A percentile compares a stretch with the other conserved stretches of the same genome.
Evolutionary conservation across 306 rosid genomes (phyloP).

Genomic region (Cicer yamashitae): DNA sequence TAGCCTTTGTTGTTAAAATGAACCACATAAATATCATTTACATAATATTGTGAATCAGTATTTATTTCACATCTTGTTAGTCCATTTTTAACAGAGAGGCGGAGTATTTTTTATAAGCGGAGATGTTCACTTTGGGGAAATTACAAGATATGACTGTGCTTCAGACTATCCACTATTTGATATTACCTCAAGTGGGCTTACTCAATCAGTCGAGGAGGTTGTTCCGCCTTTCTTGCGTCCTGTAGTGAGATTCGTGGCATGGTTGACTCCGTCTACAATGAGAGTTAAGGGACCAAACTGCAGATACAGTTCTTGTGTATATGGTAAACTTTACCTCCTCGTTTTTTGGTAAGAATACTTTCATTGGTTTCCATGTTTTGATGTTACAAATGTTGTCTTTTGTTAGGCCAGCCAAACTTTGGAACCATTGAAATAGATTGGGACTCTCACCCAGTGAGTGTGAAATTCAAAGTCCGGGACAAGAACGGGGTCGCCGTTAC

Average conservation of each 20-base stretch:
- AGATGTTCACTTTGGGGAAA: constrained; percentile 92
- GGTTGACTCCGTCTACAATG: constrained; percentile 76
- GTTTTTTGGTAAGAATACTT: neutral
- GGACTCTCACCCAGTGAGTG: constrained; percentile 61
- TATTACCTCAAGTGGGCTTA: constrained; percentile 79
- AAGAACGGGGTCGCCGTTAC: constrained; percentile 54
- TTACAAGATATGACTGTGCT: constrained; percentile 79
- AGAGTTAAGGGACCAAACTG: constrained; percentile 69
- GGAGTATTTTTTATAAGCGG: constrained; percentile 83
- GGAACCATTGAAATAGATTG: constrained; percentile 81
- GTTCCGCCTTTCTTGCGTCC: constrained; percentile 59
- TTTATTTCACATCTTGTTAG: constrained; percentile 39
- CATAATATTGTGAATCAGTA: constrained; percentile 13
- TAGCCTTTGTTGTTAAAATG: constrained; percentile 27
- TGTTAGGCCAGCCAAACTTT: constrained; percentile 76
- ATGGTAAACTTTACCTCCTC: constrained; percentile 58
- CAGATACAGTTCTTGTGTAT: constrained; percentile 70
- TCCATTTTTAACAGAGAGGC: constrained; percentile 59
- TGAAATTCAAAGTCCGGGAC: constrained; percentile 68
- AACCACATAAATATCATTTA: neutral
- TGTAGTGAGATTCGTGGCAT: constrained; percentile 64
- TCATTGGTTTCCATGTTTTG: constrained; percentile 23
- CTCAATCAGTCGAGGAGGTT: constrained; percentile 72
- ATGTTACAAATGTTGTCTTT: constrained; percentile 43
- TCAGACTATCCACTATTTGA: constrained; percentile 76